Evolutionary conservation across 768 basidiomycete species (phyloP).

Genomic region (Chalciporus sphaerocephalus): DNA sequence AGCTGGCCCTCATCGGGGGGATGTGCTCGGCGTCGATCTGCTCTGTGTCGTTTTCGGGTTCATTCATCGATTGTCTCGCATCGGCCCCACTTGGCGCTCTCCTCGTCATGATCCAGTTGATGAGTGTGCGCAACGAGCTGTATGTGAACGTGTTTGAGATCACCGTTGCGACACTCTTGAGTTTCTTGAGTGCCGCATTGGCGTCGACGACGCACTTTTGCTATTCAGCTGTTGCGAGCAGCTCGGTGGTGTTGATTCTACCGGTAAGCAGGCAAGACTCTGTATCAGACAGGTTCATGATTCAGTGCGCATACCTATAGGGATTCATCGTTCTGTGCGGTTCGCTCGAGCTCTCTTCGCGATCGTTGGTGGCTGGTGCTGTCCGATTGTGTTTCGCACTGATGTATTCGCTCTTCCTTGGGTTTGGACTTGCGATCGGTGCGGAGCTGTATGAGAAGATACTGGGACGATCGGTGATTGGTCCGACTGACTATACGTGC

Average conservation of each 20-base stretch:
- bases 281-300: neutral
- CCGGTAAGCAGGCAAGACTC: conserved; percentile 43
- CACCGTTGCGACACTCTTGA: conserved; percentile 72
- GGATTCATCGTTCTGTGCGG: conserved; percentile 71
- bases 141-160: conserved; percentile 83
- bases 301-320: conserved; percentile 18
- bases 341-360: conserved; percentile 72
- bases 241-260: conserved; percentile 74
- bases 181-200: conserved; percentile 73
- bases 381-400: conserved; percentile 78
- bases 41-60: conserved; percentile 66
- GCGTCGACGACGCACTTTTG: conserved; percentile 68
- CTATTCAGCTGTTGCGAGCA: conserved; percentile 75
- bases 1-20: conserved; percentile 67
- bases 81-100: conserved; percentile 73
- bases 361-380: conserved; percentile 80
- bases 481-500: conserved; percentile 61
- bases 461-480: conserved; percentile 42
- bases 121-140: conserved; percentile 70
- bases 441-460: conserved; percentile 62
- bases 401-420: conserved; percentile 73
- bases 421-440: conserved; percentile 81
- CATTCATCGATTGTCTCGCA: conserved; percentile 71
- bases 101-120: conserved; percentile 66
- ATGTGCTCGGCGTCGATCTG: conserved; percentile 75